Conservation (phyloP, 2,329 filamentous ascomycete genomes). For the Alternaria brassicae region DNA sequence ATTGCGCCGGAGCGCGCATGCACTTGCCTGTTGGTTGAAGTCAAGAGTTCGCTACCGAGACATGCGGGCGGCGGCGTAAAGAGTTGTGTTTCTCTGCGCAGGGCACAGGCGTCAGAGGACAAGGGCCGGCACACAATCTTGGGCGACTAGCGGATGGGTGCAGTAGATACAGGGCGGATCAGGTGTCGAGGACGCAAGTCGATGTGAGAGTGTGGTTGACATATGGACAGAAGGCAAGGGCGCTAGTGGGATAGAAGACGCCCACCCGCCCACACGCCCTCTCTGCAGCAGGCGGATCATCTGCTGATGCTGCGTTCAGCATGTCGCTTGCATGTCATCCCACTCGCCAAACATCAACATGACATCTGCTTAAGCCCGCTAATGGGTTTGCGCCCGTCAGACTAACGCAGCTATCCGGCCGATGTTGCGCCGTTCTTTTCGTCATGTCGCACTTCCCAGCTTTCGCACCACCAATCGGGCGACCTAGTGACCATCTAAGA, state of each 20-base stretch:
- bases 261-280: neutral
- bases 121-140: constrained; percentile 12
- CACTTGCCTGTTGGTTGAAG: constrained; percentile 31
- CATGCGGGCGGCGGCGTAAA: constrained; percentile 26
- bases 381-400: neutral
- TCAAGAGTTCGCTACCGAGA: constrained; percentile 26
- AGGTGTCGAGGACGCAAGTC: constrained; percentile 14
- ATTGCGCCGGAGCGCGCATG: constrained; percentile 47
- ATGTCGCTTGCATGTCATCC: neutral
- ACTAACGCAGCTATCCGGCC: constrained; percentile 5
- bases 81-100: constrained; percentile 10
- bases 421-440: constrained; percentile 14
- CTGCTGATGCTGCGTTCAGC: constrained; percentile 7
- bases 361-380: constrained; percentile 1
- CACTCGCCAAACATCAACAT: constrained; percentile 3
- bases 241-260: constrained; percentile 12
- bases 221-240: constrained; percentile 2
- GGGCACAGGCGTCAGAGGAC: constrained; percentile 5
- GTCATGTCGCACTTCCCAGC: constrained; percentile 9
- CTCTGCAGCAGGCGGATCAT: constrained; percentile 6
- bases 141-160: constrained; percentile 3
- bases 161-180: constrained; percentile 13
- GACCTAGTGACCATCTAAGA: neutral
- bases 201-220: constrained; percentile 12
- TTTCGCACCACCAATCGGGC: neutral